phyloP scores from a whole-genome alignment of 306 rosid genomes.

The cucumber (Cucumis sativus) region Cucumber_9930_V3 NC_026660.2:25786501-25787000 shows the following conservation, averaged over 20 bases:
- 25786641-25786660: background rate
- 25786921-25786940: no score
- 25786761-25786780: slow-evolving; percentile 19
- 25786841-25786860: background rate
- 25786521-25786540: no score
- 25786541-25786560: background rate
- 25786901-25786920: background rate
- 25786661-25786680: slow-evolving; percentile 23
- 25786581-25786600: slow-evolving; percentile 23
- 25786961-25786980: background rate
- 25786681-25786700: slow-evolving; percentile 19
- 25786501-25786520: no score
- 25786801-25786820: background rate
- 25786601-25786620: slow-evolving; percentile 30
- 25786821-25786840: background rate
- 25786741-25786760: background rate
- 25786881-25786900: background rate
- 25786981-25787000: background rate
- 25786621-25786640: slow-evolving; percentile 22
- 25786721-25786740: slow-evolving; percentile 12
- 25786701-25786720: slow-evolving; percentile 13
- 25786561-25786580: slow-evolving; percentile 3
- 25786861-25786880: background rate
- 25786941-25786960: background rate
- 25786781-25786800: slow-evolving; percentile 11